Conservation (phyloP, 805 yeast species). For the Ogataea sp. region DNA sequence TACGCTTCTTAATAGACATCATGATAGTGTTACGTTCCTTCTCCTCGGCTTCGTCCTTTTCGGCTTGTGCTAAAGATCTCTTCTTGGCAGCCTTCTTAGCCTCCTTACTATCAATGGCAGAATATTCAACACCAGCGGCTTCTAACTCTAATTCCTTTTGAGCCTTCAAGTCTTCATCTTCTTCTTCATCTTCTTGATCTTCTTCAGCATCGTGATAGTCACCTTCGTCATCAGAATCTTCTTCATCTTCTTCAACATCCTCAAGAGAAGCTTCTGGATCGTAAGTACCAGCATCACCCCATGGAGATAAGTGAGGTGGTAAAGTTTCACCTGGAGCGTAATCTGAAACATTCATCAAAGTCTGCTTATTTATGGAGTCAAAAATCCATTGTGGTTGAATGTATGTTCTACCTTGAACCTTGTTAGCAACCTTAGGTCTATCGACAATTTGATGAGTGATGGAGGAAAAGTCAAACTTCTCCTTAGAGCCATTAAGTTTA, state of each 20-base stretch:
- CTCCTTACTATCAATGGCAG: constrained; percentile 37
- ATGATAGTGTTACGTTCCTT: constrained; percentile 89
- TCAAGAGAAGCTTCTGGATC: constrained; percentile 60
- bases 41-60: constrained; percentile 61
- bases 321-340: constrained; percentile 92
- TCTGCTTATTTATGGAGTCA: constrained; percentile 76
- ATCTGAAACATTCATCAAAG: constrained; percentile 64
- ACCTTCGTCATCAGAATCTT: constrained; percentile 35
- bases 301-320: constrained; percentile 97
- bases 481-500: constrained; percentile 35
- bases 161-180: constrained; percentile 41
- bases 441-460: constrained; percentile 94
- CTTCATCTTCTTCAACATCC: constrained; percentile 33
- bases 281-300: constrained; percentile 94
- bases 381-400: constrained; percentile 98
- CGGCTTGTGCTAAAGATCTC: constrained; percentile 30
- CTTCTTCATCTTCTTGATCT: constrained; percentile 47
- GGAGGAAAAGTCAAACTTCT: constrained; percentile 48
- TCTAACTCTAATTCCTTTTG: constrained; percentile 86
- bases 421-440: constrained; percentile 72
- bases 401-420: constrained; percentile 87
- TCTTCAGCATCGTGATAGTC: constrained; percentile 44
- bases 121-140: constrained; percentile 76
- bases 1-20: constrained; percentile 97
- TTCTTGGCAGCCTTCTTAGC: constrained; percentile 22